Base-by-base conservation (phyloP, 495 filamentous ascomycete species). In the Daldinia bambusicola region DNA sequence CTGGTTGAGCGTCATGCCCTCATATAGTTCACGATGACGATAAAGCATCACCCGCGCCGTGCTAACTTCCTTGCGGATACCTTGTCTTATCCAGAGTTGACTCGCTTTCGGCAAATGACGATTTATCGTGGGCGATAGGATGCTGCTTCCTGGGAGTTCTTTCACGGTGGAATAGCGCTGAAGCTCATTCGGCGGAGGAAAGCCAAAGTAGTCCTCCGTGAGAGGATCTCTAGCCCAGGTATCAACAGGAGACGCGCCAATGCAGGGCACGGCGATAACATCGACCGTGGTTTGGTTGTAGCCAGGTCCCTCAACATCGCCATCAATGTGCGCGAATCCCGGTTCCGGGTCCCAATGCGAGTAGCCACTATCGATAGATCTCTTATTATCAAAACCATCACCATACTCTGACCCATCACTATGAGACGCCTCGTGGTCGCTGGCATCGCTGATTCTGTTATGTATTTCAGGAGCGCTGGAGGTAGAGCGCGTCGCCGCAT, bases 1-100 rank as follows among this genome's bases (percentile, higher is more conserved):
- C 5, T 72, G 67, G 7, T 88, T 80, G 22, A 89, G 73, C 9
- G 74, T 84, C 71, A 84, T 82, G 0, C 79, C 80, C 9, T 87
- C 84, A 2, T 67, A 66, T 4, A 87, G 51, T 22, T 80, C 74
- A 4, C 87, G 86, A 68, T 89, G 87, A 64, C 81, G 83, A 63
- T 88, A 86, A 13, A 90, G 70, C 71, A 89, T 71, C 13, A 89
- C 83, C 6, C 87, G 80, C 6, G 86, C 86, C 32, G 69, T 78
- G 67, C 55, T 81, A 50, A 79, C 74, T 31, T 74, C 71, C 31
- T 65, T 72, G 1, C 81, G 79, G 18, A 85, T 76, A 9, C 80
- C 79, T 43, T 80, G 78, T 7, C 74, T 76, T 13, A 84, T 75
- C 83, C 83, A 85, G 0, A 79, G 56, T 60, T 70, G 80, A 16